Conservation (phyloP, 2,329 filamentous ascomycete species). For the Teratosphaeriaceae sp. region DNA sequence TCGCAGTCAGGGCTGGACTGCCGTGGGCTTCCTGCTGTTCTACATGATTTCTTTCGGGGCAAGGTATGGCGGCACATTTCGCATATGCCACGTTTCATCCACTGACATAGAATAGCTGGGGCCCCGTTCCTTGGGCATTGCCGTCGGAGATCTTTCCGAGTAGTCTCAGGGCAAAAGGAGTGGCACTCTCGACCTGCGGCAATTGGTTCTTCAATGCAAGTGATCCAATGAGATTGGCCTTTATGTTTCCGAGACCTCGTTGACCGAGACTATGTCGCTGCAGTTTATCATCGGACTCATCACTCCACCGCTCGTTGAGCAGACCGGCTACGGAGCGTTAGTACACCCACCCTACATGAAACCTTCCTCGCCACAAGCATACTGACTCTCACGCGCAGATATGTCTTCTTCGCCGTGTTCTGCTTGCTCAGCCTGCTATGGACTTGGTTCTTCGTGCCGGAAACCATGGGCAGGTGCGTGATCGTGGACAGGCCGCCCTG, state of each 20-base stretch:
- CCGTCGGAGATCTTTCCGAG: conserved; percentile 58
- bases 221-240: no score
- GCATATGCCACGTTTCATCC: no score
- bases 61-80: no score
- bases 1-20: conserved; percentile 38
- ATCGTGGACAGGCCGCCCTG: no score
- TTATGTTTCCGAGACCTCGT: no score
- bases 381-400: no score
- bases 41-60: conserved; percentile 38
- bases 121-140: conserved; percentile 26
- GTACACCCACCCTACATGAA: no score
- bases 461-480: conserved; percentile 48
- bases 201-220: conserved; percentile 57
- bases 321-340: conserved; percentile 50
- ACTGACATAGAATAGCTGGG: no score
- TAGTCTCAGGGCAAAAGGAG: conserved; percentile 56
- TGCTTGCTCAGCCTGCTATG: conserved; percentile 45
- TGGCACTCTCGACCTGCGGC: conserved; percentile 36
- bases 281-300: conserved; percentile 48
- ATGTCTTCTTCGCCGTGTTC: conserved; percentile 55
- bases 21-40: conserved; percentile 23
- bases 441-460: conserved; percentile 50
- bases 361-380: no score
- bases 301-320: conserved; percentile 31
- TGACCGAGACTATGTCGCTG: no score